These are phyloP conservation scores for Ascoidea tarda DNA, from an alignment of 805 yeast genomes.

Conservation along the genomic window DNA sequence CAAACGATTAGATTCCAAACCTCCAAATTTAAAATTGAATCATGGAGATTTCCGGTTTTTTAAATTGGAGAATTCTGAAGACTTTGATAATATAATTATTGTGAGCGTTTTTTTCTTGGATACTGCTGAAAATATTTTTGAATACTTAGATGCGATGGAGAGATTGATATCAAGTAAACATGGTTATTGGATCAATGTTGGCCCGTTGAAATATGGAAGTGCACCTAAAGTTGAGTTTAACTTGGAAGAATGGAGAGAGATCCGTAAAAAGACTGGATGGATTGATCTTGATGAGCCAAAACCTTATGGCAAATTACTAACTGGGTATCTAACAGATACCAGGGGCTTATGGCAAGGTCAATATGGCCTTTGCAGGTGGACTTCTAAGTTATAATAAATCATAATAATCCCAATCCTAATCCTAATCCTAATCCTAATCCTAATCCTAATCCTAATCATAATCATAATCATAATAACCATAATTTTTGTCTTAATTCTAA, in stretches of 20 bases:
- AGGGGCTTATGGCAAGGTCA: slow-evolving; percentile 66
- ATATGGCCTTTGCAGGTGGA: slow-evolving; percentile 54
- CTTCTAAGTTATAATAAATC: slow-evolving; percentile 11
- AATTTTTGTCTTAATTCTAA: no score
- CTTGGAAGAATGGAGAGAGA: slow-evolving; percentile 46
- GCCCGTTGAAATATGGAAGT: slow-evolving; percentile 88
- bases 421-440: no score
- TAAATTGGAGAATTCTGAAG: slow-evolving; percentile 16
- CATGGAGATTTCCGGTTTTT: slow-evolving; percentile 57
- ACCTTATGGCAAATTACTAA: slow-evolving; percentile 20
- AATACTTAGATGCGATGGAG: slow-evolving; percentile 56
- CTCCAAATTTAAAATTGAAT: slow-evolving; percentile 31
- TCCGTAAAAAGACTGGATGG: slow-evolving; percentile 57
- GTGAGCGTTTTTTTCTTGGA: slow-evolving; percentile 73
- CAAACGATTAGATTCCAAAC: slow-evolving; percentile 20
- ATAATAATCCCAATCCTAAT: no score
- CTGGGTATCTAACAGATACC: slow-evolving; percentile 55
- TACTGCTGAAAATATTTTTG: slow-evolving; percentile 78
- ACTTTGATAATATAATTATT: slow-evolving; percentile 35
- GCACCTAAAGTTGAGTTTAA: slow-evolving; percentile 67
- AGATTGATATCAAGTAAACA: slow-evolving; percentile 26
- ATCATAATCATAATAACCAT: no score
- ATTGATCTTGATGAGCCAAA: slow-evolving; percentile 22
- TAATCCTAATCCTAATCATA: no score
- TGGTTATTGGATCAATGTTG: slow-evolving; percentile 78